A percentile compares a stretch with the other conserved stretches of the same genome.
phyloP scores from a whole-genome alignment of 345 rosid genomes.

The Citrus unshiu region DNA sequence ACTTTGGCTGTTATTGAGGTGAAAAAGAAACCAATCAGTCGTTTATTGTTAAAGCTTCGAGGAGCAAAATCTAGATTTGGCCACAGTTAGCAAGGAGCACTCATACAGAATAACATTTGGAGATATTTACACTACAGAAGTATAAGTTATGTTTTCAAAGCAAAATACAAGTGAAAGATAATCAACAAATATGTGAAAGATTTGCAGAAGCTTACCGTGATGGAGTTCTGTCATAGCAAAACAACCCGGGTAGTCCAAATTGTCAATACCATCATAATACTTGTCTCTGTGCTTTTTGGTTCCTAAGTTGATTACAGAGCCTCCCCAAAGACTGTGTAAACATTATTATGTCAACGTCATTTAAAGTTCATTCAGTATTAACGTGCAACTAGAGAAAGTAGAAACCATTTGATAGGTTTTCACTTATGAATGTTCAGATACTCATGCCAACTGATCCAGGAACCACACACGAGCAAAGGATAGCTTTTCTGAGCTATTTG shows the following conservation, averaged over 20 bases:
- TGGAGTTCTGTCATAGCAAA: constrained; percentile 99
- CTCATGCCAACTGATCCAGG: neutral
- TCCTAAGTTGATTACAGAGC: constrained; percentile 88
- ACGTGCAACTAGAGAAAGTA: neutral
- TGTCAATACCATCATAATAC: constrained; percentile 83
- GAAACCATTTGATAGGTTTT: neutral
- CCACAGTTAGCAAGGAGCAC: neutral
- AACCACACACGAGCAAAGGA: neutral
- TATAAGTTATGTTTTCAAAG: neutral
- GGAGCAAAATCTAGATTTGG: neutral
- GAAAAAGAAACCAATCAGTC: neutral
- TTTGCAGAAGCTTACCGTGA: constrained; percentile 57
- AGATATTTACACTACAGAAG: neutral
- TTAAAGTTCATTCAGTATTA: neutral
- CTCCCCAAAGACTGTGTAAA: constrained; percentile 93
- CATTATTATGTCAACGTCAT: neutral
- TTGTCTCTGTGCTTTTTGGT: constrained; percentile 93
- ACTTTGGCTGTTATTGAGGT: neutral
- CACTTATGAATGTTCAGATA: neutral
- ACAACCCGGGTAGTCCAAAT: constrained; percentile 85
- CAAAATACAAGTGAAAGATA: neutral
- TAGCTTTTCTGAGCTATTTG: no score
- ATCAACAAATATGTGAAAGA: neutral
- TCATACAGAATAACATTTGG: neutral
- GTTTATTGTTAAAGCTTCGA: neutral